These are phyloP conservation scores for Adansonia gregorii DNA, from an alignment of 441 rosid species.

Conservation along the genomic window DNA sequence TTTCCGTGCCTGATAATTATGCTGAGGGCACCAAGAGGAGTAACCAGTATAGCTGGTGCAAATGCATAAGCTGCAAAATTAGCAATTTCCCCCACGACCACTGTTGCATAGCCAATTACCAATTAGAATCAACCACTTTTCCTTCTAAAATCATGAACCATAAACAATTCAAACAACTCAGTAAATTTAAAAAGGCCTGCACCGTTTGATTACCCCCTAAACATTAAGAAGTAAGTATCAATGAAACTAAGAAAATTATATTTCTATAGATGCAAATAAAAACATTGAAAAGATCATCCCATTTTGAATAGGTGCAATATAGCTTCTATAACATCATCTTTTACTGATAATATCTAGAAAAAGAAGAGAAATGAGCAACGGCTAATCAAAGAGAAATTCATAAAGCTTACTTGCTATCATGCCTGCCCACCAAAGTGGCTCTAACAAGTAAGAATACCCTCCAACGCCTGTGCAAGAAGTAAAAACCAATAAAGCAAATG, in stretches of 20 bases:
- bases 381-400: background rate
- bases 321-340: background rate
- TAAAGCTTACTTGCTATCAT: constrained; percentile 69
- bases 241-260: constrained; percentile 1
- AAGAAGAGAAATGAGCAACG: background rate
- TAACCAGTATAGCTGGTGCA: constrained; percentile 72
- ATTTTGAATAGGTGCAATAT: background rate
- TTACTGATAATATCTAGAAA: background rate
- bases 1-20: constrained; percentile 60
- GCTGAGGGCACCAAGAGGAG: constrained; percentile 77
- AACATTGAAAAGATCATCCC: constrained; percentile 1
- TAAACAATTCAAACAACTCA: constrained; percentile 23
- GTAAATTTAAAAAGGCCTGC: constrained; percentile 2
- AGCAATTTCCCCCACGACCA: constrained; percentile 76
- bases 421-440: constrained; percentile 87
- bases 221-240: background rate
- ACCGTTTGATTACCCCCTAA: background rate
- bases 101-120: constrained; percentile 38
- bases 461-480: constrained; percentile 58
- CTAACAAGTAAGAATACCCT: constrained; percentile 70
- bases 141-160: background rate
- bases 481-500: constrained; percentile 7
- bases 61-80: constrained; percentile 82
- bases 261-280: constrained; percentile 1
- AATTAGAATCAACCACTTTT: constrained; percentile 15